Evolutionary conservation across 345 rosid species (phyloP), one percentile per base, ranked within the genome.

Genomic region (Reutealis trisperma): DNA sequence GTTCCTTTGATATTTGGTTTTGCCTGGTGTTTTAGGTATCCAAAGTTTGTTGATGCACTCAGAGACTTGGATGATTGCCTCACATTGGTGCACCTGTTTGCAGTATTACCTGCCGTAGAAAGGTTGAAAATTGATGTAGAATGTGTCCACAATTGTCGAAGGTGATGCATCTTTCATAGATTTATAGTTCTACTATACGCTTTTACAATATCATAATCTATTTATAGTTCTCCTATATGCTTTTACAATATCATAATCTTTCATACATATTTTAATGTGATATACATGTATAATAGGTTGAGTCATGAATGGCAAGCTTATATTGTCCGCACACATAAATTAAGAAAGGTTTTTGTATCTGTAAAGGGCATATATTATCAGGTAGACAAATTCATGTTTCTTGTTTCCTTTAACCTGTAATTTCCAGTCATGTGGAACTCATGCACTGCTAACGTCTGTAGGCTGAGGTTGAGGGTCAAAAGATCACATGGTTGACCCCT

Each of bases 381-480:
- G 98, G 99, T 92, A 81, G 57, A 37, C 27, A 27, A 25, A 51
- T 57, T 30, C 61, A 13, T 37, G 6, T 27, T 71, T 72, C 54
- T 52, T 71, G 49, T 59, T 57, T 27, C n/a, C 37, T 63, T 30
- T 45, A 32, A 2, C 22, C 37, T 41, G 58, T 22, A 8, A n/a
- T 18, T 27, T 21, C 49, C 11, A 12, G 34, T 72, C 7, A 51
- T 68, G 41, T 65, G 44, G 27, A 25, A 44, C 52, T 78, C 52
- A 49, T 67, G 61, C 49, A 16, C n/a, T 83, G 24, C 78, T 45
- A 63, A 60, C 77, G 65, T 80, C 18, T 70, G 71, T 78, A 96
- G 99, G 99, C 97, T 72, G 98, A 94, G 84, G 79, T 94, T 74
- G 97, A 96, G 76, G 97, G 97, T 80, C 99, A 96, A 84, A 94